Evolutionary conservation across 192 early-diverging fungal genomes (phyloP).

Genomic region (Rhizoclosmatium sp.): DNA sequence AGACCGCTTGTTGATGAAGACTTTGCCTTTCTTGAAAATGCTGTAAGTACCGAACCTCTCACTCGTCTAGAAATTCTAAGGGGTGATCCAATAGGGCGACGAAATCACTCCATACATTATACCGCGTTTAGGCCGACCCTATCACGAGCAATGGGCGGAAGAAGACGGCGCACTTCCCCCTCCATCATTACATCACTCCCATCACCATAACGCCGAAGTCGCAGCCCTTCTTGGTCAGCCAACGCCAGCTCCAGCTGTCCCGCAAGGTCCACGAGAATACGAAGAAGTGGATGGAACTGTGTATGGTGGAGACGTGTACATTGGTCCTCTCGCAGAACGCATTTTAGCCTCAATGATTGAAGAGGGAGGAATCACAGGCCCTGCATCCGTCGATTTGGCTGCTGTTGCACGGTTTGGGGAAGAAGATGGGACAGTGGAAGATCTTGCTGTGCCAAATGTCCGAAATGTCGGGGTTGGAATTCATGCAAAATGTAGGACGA

Average conservation of each 20-base stretch:
- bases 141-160: constrained; percentile 66
- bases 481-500: constrained; percentile 26
- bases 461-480: neutral
- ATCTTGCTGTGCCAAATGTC: constrained; percentile 33
- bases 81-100: constrained; percentile 52
- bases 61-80: neutral
- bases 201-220: constrained; percentile 72
- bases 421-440: constrained; percentile 41
- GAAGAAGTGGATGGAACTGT: constrained; percentile 46
- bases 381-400: neutral
- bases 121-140: constrained; percentile 83
- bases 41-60: constrained; percentile 40
- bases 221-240: constrained; percentile 58
- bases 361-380: constrained; percentile 57
- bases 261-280: constrained; percentile 36
- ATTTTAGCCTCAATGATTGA: constrained; percentile 69
- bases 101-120: constrained; percentile 75
- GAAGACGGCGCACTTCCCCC: constrained; percentile 54
- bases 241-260: neutral
- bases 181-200: constrained; percentile 5
- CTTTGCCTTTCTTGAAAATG: constrained; percentile 69
- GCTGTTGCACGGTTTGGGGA: neutral
- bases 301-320: constrained; percentile 64
- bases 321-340: constrained; percentile 82
- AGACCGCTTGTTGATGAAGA: constrained; percentile 83